phyloP scores from a whole-genome alignment of 1,284 basidiomycete genomes.

The Rhizoctonia solani region DNA sequence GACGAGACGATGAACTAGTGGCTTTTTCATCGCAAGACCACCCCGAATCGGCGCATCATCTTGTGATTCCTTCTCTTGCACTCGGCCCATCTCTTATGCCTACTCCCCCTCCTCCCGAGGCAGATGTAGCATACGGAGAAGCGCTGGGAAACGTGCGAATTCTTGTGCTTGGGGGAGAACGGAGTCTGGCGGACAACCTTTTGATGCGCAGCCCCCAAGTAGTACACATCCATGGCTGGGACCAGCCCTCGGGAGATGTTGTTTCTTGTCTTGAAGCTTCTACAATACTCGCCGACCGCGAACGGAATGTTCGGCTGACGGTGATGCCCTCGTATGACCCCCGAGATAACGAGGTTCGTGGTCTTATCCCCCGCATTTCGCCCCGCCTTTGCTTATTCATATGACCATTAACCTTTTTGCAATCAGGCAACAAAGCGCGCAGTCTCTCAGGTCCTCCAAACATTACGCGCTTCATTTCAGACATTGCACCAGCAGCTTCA shows the following conservation, averaged over 20 bases:
- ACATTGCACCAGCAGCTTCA: conserved; percentile 28
- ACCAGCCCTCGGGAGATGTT: conserved; percentile 23
- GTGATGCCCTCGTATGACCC: conserved; percentile 21
- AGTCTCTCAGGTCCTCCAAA: conserved; percentile 15
- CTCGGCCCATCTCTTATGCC: conserved; percentile 23
- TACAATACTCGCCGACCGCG: conserved; percentile 31
- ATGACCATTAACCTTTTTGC: neutral
- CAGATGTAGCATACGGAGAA: conserved; percentile 20
- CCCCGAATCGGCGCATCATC: conserved; percentile 29
- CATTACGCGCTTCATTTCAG: conserved; percentile 33
- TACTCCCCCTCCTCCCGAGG: conserved; percentile 7
- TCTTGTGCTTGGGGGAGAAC: conserved; percentile 33
- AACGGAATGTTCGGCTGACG: conserved; percentile 25
- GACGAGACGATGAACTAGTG: neutral
- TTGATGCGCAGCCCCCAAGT: conserved; percentile 31
- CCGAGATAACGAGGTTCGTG: conserved; percentile 30
- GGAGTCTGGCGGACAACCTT: conserved; percentile 33
- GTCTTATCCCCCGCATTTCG: neutral
- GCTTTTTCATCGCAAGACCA: conserved; percentile 36
- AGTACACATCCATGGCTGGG: conserved; percentile 31
- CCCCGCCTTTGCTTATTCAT: neutral
- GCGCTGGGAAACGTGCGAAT: conserved; percentile 30
- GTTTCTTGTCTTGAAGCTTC: conserved; percentile 27
- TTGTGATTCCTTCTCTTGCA: conserved; percentile 34
- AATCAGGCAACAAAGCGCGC: conserved; percentile 8